Evolutionary conservation across 2,329 filamentous ascomycete genomes (phyloP), one percentile per base, ranked within the genome.

Genomic region (Pyricularia sp.): DNA sequence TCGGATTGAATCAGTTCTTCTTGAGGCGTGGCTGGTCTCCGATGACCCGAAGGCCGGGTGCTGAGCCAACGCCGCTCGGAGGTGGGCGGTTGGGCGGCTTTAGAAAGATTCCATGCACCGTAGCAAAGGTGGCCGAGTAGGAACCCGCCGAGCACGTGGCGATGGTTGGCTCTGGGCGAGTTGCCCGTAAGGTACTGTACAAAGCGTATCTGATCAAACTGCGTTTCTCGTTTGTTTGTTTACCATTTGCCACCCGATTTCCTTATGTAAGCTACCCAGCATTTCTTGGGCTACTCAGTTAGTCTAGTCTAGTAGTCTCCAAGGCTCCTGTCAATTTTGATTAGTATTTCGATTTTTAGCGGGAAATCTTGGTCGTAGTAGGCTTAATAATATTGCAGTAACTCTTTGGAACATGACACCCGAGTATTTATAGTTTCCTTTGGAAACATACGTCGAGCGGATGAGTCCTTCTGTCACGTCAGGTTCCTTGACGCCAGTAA

Each of bases 231-330:
- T 42, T 42, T 42, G 4, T 42, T 20, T 42, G 36, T 42, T 36
- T 42, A 42, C 36, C 36, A 3, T 2, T n/a, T n/a, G 42, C 17
- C 20, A 50, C 42, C 42, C 42, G 7, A 50, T 50, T 7, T 6
- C 42, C 17, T 20, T 20, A 50, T n/a, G 20, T 50, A 50, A 50
- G 17, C 42, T n/a, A 4, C 20, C 42, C n/a, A 50, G 42, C 3
- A 17, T 50, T 50, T 20, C 20, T 50, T 7, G 42, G 17, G 33
- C 12, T 14, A 2, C 2, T 3, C 33, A 36, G 33, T 36, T 12
- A 3, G 0, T 4, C 1, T 3, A 36, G 4, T 33, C 10, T 14
- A 14, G 14, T 2, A n/a, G n/a, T n/a, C n/a, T n/a, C n/a, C 14
- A 36, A 0, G 33, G 1, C 12, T 2, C 12, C 14, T 36, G 1